Evolutionary conservation across 106 monocot species (phyloP).

Genomic region (Dioscorea dumetorum): DNA sequence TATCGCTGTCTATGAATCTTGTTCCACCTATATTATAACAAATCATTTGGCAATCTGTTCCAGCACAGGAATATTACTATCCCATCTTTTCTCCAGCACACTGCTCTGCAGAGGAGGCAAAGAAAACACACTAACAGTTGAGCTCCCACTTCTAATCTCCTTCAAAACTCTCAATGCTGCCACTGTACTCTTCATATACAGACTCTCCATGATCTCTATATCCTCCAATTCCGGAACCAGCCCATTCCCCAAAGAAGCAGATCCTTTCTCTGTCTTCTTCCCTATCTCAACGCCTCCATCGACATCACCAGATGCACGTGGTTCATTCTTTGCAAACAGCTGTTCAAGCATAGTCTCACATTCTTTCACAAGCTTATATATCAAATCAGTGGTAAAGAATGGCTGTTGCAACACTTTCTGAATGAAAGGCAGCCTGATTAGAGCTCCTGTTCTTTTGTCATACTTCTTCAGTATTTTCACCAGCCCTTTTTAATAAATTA

Average conservation of each 20-base stretch:
- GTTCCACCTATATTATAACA: too few species aligned
- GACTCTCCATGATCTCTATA: slow-evolving; percentile 59
- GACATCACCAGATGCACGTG: slow-evolving; percentile 8
- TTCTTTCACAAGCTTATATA: slow-evolving; percentile 74
- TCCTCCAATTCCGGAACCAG: slow-evolving; percentile 53
- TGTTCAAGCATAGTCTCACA: slow-evolving; percentile 71
- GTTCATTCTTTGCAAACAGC: slow-evolving; percentile 38
- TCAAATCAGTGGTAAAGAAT: slow-evolving; percentile 85
- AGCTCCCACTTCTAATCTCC: slow-evolving; percentile 73
- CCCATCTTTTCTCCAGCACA: slow-evolving; percentile 29
- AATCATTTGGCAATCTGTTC: slow-evolving; percentile 43
- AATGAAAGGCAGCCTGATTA: slow-evolving; percentile 81
- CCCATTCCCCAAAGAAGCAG: slow-evolving; percentile 14
- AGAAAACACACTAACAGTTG: slow-evolving; percentile 76
- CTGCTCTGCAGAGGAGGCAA: slow-evolving; percentile 54
- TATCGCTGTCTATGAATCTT: too few species aligned
- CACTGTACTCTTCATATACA: slow-evolving; percentile 75
- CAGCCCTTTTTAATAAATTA: slow-evolving; percentile 34
- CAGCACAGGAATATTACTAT: slow-evolving; percentile 26
- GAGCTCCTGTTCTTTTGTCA: slow-evolving; percentile 82
- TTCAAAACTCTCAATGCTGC: slow-evolving; percentile 52
- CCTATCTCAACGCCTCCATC: not conserved
- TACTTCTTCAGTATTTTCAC: slow-evolving; percentile 95
- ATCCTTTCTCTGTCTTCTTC: not conserved
- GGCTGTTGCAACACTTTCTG: slow-evolving; percentile 78